Percentiles rank a stretch among this genome's conserved stretches.
Conservation (phyloP, 2,329 filamentous ascomycete species). For the Diaporthe nobilis region DNA sequence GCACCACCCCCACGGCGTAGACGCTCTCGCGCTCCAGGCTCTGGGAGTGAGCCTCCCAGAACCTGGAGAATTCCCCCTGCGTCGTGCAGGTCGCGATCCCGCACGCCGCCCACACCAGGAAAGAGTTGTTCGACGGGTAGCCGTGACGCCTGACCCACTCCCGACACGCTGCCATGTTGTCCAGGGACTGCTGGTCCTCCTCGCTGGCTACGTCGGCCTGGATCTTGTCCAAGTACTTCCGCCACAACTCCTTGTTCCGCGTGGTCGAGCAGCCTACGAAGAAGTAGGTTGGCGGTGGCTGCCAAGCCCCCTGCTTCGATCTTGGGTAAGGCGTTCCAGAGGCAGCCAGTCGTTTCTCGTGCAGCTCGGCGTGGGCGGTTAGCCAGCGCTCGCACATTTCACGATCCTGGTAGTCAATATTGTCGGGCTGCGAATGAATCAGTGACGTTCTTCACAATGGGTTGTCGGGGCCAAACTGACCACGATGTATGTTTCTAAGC, state of each 20-base stretch:
- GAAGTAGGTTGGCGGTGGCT: not conserved
- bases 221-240: not conserved
- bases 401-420: not conserved
- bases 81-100: constrained; percentile 3
- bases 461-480: not conserved
- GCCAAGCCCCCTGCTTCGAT: not conserved
- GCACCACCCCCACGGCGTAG: not conserved
- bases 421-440: not conserved
- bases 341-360: not conserved
- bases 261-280: constrained; percentile 4
- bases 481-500: not conserved
- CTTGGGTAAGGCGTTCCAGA: not conserved
- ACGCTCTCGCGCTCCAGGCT: not conserved
- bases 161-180: not conserved
- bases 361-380: not conserved
- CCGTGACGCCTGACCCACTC: not conserved
- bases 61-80: not conserved
- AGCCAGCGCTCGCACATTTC: not conserved
- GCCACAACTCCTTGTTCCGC: not conserved
- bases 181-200: not conserved
- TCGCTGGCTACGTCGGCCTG: not conserved
- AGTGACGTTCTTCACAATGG: not conserved
- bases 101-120: not conserved
- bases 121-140: not conserved
- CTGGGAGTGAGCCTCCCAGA: constrained; percentile 2